Evolutionary conservation across 495 filamentous ascomycete species (phyloP), one percentile per base, ranked within the genome.

Genomic region (Xanthoparmelia taractica): DNA sequence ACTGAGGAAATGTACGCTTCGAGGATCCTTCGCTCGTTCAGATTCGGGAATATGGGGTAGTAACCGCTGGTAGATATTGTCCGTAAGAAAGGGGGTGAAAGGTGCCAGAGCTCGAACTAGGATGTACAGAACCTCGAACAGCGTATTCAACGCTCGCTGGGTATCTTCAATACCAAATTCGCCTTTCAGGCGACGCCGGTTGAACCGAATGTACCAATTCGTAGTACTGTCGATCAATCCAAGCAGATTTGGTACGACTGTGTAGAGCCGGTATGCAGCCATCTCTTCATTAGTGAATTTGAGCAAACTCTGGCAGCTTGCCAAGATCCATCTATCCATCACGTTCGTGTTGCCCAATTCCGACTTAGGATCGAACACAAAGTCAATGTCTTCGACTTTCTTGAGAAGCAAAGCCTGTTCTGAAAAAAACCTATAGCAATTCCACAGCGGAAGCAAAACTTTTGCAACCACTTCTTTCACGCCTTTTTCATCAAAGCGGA

Each of bases 161-260:
- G 94, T 97, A 69, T 97, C 94, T 52, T 95, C 84, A 17, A 89
- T 73, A 18, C 93, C 93, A 45, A 65, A 57, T 74, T 95, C 92
- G 61, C 94, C 94, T 85, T 97, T 98, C 60, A 98, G 79, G 25
- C 94, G 87, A 73, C 91, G 91, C 37, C 94, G 85, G 79, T 98
- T 98, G 80, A 97, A 96, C n/a, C 93, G 85, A 72, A 98, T 98
- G 74, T 98, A 98, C 95, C 95, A 98, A 76, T 98, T 98, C 3
- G 94, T 97, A 8, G 90, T 90, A 75, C 94, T 92, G 71, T 98
- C 94, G 66, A 97, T 94, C 73, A 96, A 82, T 60, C 82, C 84
- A 36, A 98, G 82, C 61, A 98, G 76, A 58, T 88, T 84, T 23
- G 95, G 94, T 59, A 97, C 92, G 29, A 98, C 94, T 11, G 94